phyloP scores from a whole-genome alignment of 306 rosid species.

The Vicia sativa region DNA sequence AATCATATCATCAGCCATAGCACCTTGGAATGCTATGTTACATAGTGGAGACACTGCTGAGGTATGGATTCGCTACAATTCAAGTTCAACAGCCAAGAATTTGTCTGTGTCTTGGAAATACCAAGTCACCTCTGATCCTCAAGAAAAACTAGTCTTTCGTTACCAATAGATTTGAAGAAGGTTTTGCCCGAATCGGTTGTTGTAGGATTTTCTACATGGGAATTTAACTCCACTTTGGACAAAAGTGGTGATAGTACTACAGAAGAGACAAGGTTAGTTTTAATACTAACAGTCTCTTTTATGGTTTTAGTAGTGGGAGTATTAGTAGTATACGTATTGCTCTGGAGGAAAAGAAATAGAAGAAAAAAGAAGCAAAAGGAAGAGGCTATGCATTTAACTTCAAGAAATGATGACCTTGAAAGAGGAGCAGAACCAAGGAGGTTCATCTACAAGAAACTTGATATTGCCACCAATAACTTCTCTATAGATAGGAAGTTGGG shows the following conservation, averaged over 20 bases:
- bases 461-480: too few relatives aligned
- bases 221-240: conserved; percentile 45
- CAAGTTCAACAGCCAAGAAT: conserved; percentile 29
- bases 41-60: too few relatives aligned
- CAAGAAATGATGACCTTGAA: conserved; percentile 33
- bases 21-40: too few relatives aligned
- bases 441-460: too few relatives aligned
- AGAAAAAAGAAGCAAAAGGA: not conserved
- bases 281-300: too few relatives aligned
- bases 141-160: conserved; percentile 36
- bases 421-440: too few relatives aligned
- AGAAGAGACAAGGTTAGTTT: too few relatives aligned
- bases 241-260: not conserved
- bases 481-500: too few relatives aligned
- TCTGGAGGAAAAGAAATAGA: not conserved
- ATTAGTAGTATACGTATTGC: too few relatives aligned
- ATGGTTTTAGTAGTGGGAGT: not conserved
- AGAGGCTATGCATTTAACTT: conserved; percentile 27
- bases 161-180: conserved; percentile 30
- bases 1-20: conserved; percentile 14
- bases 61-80: conserved; percentile 40
- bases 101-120: conserved; percentile 46
- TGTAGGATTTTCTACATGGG: conserved; percentile 52
- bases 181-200: conserved; percentile 45
- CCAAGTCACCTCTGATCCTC: not conserved